Evolutionary conservation across 345 rosid genomes (phyloP), one percentile per base, ranked within the genome.

Genomic region (Boechera stricta): DNA sequence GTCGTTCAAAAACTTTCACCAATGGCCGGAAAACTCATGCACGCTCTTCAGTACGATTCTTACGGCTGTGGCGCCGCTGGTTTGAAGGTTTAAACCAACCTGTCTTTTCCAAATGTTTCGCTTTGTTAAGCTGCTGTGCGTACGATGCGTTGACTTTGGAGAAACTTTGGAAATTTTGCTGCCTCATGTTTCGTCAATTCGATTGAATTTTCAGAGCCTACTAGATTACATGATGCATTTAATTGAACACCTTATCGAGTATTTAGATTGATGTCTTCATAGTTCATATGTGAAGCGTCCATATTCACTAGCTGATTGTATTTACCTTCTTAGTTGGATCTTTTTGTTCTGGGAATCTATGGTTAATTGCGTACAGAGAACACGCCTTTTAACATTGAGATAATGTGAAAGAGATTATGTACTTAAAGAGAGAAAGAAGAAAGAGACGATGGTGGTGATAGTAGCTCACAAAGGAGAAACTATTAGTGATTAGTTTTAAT

Each of bases 21-120:
- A 72, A 86, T 84, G 89, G 82, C 83, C 10, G 79, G 42, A 10
- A 84, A 83, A 67, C 62, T 80, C 0, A 86, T 86, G 87, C 78
- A 67, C 21, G 89, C 89, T 38, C 80, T 86, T 73, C 89, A 79
- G 8, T 86, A 84, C 70, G 68, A 78, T 10, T 35, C 78, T 16
- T 86, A 84, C 66, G 89, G 87, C 24, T 1, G 24, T 21, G 24
- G 24, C 8, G 77, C 68, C 8, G 69, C 87, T 47, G 87, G 70
- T 28, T 80, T 86, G 49, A 78, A 82, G 87, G 87, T 75, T 44
- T 3, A 2, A 0, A 42, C 16, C 24, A 21, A 1, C 24, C 24
- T 39, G 53, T 28, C 8, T 12, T 31, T 41, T 59, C 26, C 8
- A 6, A 6, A 7, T n/a, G 28, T 26, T 41, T 33, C 47, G 11